Evolutionary conservation across 495 filamentous ascomycete genomes (phyloP), one percentile per base, ranked within the genome.

Genomic region (Xylaria venustula): DNA sequence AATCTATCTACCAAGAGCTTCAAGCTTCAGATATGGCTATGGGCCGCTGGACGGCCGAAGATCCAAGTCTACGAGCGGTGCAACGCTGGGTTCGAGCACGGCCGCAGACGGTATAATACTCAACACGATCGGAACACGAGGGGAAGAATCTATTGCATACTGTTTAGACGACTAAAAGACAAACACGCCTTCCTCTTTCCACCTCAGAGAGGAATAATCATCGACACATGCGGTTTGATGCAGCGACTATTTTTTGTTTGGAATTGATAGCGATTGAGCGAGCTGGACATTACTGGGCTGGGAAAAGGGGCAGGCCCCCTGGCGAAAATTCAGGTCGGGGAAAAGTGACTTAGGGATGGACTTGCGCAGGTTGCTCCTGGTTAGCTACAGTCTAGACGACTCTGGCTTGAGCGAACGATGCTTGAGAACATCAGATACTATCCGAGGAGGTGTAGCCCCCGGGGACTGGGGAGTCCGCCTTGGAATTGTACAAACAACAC

Each of bases 1-100:
- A 90, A 54, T 69, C 81, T 46, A 80, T 91, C 61, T 81, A 88
- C 65, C 73, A 82, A 57, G 85, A 88, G 55, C 83, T 93, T 49
- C 83, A 84, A 44, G 73, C 75, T 23, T 83, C 83, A 22, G 90
- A 93, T 67, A 69, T 81, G 51, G 76, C 79, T 62, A 84, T 88
- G 76, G 87, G 87, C 52, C 84, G 87, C 77, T 93, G 89, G 89
- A 85, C 87, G 58, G 74, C 77, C 47, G 90, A 92, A 61, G 90
- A 93, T 71, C 90, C 90, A 2, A 78, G 73, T 57, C 69, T 83
- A 26, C 73, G 77, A 49, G 64, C 73, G 25, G 74, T 85, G 49
- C 78, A 80, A 62, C 73, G 78, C 62, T 85, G 81, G 81, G 67
- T 83, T 19, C 70, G 77, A 37, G 70, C 75, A 44, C 75, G 80